Evolutionary conservation across 2,329 filamentous ascomycete species (phyloP).

Genomic region (Penicillium sp.): DNA sequence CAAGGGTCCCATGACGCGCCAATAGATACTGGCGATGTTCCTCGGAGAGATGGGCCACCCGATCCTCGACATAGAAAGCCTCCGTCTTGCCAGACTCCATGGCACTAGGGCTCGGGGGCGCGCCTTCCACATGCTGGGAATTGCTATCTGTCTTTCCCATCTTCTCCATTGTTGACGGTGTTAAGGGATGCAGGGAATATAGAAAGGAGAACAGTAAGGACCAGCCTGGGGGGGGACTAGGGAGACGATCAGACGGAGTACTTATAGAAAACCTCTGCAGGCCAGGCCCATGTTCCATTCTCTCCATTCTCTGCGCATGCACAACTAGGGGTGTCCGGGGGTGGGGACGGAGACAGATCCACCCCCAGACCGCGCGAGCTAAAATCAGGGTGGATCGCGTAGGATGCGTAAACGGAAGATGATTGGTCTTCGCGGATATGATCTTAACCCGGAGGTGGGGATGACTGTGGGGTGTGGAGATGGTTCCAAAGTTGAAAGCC

Average conservation of each 20-base stretch:
- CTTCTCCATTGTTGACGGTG: not conserved
- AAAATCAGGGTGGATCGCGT: not conserved
- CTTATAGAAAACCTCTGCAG: not conserved
- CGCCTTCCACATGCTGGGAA: conserved; percentile 15
- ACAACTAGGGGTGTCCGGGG: not conserved
- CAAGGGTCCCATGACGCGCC: conserved; percentile 53
- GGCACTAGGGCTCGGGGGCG: not conserved
- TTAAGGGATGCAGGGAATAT: not conserved
- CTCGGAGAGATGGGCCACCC: conserved; percentile 20
- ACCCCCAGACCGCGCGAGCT: not conserved
- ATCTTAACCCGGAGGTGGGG: not conserved
- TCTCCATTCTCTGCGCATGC: not conserved
- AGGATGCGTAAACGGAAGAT: not conserved
- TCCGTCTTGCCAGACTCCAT: conserved; percentile 15
- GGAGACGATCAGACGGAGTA: not conserved
- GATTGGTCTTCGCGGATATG: not conserved
- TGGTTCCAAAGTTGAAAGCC: not conserved
- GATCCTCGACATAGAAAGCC: conserved; percentile 19
- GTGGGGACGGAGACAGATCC: not conserved
- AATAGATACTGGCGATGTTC: conserved; percentile 50
- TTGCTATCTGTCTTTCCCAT: conserved; percentile 15
- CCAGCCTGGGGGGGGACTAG: not conserved
- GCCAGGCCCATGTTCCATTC: not conserved
- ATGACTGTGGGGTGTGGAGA: not conserved
- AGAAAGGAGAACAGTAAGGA: not conserved